phyloP scores from a whole-genome alignment of 345 rosid genomes.

The Abelmoschus esculentus region DNA sequence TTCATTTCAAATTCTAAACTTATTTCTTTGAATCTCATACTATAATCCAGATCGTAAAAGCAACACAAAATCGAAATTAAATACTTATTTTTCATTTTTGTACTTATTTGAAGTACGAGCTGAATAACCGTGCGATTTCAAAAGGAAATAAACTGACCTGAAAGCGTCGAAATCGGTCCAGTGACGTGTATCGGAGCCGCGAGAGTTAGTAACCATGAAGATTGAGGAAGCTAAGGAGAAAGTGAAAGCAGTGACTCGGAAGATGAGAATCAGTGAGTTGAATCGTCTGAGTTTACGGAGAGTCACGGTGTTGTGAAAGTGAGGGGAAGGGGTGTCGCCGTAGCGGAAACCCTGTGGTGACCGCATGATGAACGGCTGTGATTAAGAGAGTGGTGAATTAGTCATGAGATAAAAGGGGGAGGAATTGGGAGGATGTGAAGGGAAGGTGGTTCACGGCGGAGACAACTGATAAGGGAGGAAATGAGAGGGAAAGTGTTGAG shows the following conservation, averaged over 20 bases:
- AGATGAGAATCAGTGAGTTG: constrained; percentile 61
- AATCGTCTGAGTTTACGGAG: constrained; percentile 71
- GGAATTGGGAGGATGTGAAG: background rate
- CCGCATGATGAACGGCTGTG: constrained; percentile 39
- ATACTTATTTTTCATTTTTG: too few relatives aligned
- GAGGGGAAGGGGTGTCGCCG: constrained; percentile 49
- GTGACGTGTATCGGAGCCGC: constrained; percentile 48
- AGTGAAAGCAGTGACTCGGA: constrained; percentile 68
- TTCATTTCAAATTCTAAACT: background rate
- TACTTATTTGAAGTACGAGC: too few relatives aligned
- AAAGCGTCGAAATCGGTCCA: constrained; percentile 91
- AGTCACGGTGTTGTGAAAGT: constrained; percentile 69
- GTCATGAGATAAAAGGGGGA: constrained; percentile 9
- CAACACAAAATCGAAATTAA: too few relatives aligned
- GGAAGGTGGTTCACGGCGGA: background rate
- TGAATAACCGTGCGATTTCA: too few relatives aligned
- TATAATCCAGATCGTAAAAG: background rate
- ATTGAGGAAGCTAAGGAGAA: constrained; percentile 76
- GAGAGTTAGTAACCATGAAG: constrained; percentile 75
- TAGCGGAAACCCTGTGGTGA: constrained; percentile 56
- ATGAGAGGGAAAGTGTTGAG: constrained; percentile 3
- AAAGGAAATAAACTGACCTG: constrained; percentile 36
- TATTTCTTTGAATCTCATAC: background rate
- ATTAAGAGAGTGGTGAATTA: background rate
- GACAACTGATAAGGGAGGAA: constrained; percentile 8